Evolutionary conservation across 1,139 yeast genomes (phyloP).

Genomic region (Suhomyces panamericanus): DNA sequence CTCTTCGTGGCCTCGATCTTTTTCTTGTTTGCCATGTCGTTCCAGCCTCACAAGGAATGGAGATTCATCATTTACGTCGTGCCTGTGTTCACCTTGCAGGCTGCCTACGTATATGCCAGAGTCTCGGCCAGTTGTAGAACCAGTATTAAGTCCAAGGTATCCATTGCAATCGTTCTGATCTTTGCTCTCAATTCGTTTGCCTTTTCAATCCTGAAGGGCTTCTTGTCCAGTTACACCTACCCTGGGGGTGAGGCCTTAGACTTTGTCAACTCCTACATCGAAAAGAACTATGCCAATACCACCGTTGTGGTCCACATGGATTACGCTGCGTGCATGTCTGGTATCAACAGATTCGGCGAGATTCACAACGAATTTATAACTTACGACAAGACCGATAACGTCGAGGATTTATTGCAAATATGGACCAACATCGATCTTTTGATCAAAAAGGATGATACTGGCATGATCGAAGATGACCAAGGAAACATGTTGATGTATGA

Average conservation of each 20-base stretch:
- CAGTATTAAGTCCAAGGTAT: conserved; percentile 29
- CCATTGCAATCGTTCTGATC: conserved; percentile 30
- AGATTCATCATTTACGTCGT: conserved; percentile 78
- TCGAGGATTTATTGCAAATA: conserved; percentile 29
- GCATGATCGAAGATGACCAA: conserved; percentile 8
- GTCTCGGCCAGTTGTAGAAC: conserved; percentile 33
- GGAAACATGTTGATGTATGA: conserved; percentile 15
- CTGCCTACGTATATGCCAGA: conserved; percentile 61
- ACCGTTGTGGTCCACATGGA: conserved; percentile 63
- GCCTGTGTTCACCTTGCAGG: conserved; percentile 66
- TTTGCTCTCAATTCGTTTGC: conserved; percentile 34
- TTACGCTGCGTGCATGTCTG: conserved; percentile 84
- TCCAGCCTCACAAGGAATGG: conserved; percentile 95
- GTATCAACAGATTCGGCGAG: conserved; percentile 75
- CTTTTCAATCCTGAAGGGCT: conserved; percentile 54
- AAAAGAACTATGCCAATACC: conserved; percentile 16
- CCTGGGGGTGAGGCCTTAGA: conserved; percentile 84
- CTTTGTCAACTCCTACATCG: conserved; percentile 49
- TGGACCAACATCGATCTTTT: conserved; percentile 64
- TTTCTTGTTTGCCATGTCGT: conserved; percentile 63
- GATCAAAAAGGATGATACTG: conserved; percentile 45
- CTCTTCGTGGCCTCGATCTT: conserved; percentile 45
- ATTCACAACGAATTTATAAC: conserved; percentile 39
- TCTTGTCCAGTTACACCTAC: conserved; percentile 71
- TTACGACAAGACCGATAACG: conserved; percentile 76